Evolutionary conservation across 1,284 basidiomycete genomes (phyloP).

Genomic region (Cutaneotrichosporon mucoides): DNA sequence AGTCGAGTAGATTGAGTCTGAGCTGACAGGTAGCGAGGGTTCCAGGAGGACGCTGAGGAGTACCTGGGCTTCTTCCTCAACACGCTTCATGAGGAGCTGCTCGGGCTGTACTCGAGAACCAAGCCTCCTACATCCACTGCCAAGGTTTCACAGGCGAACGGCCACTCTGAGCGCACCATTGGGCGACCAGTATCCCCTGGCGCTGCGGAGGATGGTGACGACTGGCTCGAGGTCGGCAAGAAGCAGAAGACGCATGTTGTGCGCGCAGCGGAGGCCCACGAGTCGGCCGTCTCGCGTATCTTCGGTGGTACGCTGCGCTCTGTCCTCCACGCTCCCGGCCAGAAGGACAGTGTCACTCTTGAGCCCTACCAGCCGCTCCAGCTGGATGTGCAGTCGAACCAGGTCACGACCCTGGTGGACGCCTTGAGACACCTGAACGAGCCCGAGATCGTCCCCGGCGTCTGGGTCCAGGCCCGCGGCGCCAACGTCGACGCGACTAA

Average conservation of each 20-base stretch:
- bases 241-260: constrained; percentile 81
- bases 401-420: constrained; percentile 74
- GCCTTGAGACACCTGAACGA: constrained; percentile 74
- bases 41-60: constrained; percentile 98
- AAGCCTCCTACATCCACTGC: constrained; percentile 26
- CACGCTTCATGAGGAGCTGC: constrained; percentile 88
- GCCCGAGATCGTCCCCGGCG: constrained; percentile 76
- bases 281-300: constrained; percentile 84
- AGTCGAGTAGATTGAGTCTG: constrained; percentile 35
- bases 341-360: constrained; percentile 78
- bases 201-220: constrained; percentile 38
- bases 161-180: constrained; percentile 38
- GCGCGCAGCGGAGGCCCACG: constrained; percentile 69
- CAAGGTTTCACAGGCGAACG: constrained; percentile 18
- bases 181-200: constrained; percentile 44
- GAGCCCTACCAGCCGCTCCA: constrained; percentile 90
- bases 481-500: constrained; percentile 75
- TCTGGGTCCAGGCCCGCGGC: constrained; percentile 58
- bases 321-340: constrained; percentile 73
- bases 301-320: constrained; percentile 94
- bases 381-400: constrained; percentile 81
- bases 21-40: constrained; percentile 61
- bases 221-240: constrained; percentile 90
- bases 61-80: constrained; percentile 97
- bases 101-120: constrained; percentile 56